Conservation (phyloP, 805 yeast genomes). For the Metschnikowia dekortorum region DNA sequence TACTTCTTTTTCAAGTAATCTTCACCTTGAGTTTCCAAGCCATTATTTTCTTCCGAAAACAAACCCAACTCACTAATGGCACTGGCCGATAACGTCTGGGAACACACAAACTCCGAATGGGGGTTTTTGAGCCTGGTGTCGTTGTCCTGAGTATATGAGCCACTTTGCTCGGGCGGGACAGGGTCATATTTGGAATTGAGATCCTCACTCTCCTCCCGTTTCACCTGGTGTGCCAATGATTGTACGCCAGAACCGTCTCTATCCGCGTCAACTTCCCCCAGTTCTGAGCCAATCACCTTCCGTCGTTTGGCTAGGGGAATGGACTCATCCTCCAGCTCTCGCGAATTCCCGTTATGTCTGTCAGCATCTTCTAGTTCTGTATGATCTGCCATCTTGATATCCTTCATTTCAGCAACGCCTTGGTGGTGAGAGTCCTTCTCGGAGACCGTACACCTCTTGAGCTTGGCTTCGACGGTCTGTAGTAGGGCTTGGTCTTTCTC, state of each 20-base stretch:
- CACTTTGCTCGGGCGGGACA: conserved; percentile 45
- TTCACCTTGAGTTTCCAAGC: conserved; percentile 61
- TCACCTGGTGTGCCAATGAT: background rate
- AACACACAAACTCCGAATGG: conserved; percentile 66
- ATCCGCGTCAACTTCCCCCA: background rate
- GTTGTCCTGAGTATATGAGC: conserved; percentile 45
- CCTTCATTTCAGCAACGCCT: conserved; percentile 4
- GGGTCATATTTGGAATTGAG: conserved; percentile 29
- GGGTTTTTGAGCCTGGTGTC: conserved; percentile 66
- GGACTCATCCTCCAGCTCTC: conserved; percentile 11
- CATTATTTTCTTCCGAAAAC: conserved; percentile 56
- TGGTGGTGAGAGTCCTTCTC: conserved; percentile 3
- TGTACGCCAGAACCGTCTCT: background rate
- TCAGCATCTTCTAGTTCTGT: conserved; percentile 4
- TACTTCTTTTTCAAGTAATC: conserved; percentile 72
- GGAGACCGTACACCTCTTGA: conserved; percentile 1
- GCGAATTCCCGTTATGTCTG: conserved; percentile 4
- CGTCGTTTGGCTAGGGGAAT: conserved; percentile 15
- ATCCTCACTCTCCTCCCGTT: conserved; percentile 8
- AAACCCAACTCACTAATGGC: conserved; percentile 60
- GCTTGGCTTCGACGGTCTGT: conserved; percentile 16
- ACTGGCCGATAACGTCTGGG: conserved; percentile 64
- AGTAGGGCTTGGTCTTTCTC: conserved; percentile 25
- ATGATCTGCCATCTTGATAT: background rate
- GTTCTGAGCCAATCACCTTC: conserved; percentile 4